Evolutionary conservation across 257 asterid species (phyloP).

Genomic region (Hygrophila difformis): DNA sequence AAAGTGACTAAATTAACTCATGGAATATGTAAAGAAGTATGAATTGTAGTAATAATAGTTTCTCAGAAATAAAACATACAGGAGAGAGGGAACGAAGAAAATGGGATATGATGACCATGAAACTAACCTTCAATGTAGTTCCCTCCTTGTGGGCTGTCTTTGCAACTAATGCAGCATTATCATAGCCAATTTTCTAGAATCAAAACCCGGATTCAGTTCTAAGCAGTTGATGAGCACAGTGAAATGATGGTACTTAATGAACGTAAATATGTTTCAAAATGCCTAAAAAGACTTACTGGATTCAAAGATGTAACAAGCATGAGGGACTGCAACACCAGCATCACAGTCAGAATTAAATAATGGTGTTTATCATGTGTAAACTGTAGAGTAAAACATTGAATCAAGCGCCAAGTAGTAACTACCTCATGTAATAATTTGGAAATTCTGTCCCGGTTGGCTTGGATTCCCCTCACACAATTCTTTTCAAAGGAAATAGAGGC

Average conservation of each 20-base stretch:
- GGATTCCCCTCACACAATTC: constrained; percentile 90
- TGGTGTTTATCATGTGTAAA: constrained; percentile 12
- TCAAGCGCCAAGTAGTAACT: constrained; percentile 19
- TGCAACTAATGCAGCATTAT: constrained; percentile 94
- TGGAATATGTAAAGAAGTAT: too few species aligned
- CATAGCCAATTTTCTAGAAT: constrained; percentile 85
- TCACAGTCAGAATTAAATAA: constrained; percentile 10
- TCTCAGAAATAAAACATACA: too few species aligned
- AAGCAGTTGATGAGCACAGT: background rate
- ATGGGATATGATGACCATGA: background rate
- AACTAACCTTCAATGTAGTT: constrained; percentile 67
- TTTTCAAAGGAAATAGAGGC: constrained; percentile 94
- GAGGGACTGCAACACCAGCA: constrained; percentile 68
- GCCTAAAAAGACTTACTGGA: constrained; percentile 88
- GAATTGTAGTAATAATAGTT: too few species aligned
- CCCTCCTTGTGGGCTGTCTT: constrained; percentile 99
- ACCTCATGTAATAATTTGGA: constrained; percentile 83
- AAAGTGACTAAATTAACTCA: too few species aligned
- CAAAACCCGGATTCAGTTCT: background rate
- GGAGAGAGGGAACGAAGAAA: background rate
- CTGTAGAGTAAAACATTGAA: constrained; percentile 5
- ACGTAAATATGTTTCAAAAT: background rate
- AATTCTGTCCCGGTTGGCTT: constrained; percentile 83
- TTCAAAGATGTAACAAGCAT: constrained; percentile 96
- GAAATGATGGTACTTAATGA: background rate